Conservation (phyloP, 768 basidiomycete species). For the Cantharellus anzutake region DNA sequence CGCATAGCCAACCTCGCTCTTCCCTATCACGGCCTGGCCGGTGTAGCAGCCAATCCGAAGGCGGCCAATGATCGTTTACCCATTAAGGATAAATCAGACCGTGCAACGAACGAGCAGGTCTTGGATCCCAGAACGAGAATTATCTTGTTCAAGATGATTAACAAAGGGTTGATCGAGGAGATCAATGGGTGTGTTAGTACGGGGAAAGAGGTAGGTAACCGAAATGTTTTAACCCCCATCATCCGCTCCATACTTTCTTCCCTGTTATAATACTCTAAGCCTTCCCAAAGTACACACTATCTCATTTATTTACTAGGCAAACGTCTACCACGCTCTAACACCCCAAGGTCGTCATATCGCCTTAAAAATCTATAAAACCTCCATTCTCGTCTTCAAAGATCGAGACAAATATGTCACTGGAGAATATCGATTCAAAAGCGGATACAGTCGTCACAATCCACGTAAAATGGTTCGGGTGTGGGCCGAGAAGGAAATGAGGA, state of each 20-base stretch:
- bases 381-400: conserved; percentile 92
- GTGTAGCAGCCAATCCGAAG: conserved; percentile 56
- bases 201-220: conserved; percentile 73
- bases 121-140: conserved; percentile 88
- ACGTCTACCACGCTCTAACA: conserved; percentile 81
- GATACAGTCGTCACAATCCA: conserved; percentile 77
- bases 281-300: background rate
- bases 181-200: conserved; percentile 95
- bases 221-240: background rate
- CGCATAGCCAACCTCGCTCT: conserved; percentile 55
- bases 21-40: conserved; percentile 49
- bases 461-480: conserved; percentile 97
- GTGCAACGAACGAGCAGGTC: conserved; percentile 94
- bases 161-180: conserved; percentile 68
- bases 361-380: conserved; percentile 96
- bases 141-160: conserved; percentile 93
- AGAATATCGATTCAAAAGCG: conserved; percentile 85
- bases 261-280: conserved; percentile 1
- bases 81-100: conserved; percentile 87
- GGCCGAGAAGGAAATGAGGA: conserved; percentile 99
- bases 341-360: conserved; percentile 47
- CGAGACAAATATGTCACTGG: conserved; percentile 94
- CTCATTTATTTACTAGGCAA: conserved; percentile 38
- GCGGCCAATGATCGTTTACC: conserved; percentile 77
- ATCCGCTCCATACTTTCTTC: background rate